phyloP scores from a whole-genome alignment of 2,329 filamentous ascomycete genomes.

The Stemphylium vesicarium region DNA sequence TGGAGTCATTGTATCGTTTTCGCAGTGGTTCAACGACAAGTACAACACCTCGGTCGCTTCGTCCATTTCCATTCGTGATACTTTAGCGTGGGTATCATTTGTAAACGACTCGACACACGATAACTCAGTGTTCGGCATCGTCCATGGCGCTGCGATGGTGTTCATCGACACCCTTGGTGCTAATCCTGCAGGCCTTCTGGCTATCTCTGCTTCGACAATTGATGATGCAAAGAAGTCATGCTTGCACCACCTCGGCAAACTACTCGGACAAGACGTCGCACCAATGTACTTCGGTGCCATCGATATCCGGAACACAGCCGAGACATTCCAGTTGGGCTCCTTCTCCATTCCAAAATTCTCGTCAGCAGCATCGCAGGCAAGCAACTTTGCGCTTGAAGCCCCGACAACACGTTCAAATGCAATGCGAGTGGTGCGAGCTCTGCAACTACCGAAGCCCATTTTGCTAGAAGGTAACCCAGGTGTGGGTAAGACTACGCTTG shows the following conservation, averaged over 20 bases:
- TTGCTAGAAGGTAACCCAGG: conserved; percentile 96
- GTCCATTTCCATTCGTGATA: conserved; percentile 87
- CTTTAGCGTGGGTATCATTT: conserved; percentile 92
- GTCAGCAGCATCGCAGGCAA: conserved; percentile 54
- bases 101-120: conserved; percentile 70
- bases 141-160: conserved; percentile 93
- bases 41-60: conserved; percentile 78
- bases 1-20: conserved; percentile 78
- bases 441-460: conserved; percentile 89
- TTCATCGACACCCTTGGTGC: conserved; percentile 95
- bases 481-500: conserved; percentile 94
- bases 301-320: conserved; percentile 61
- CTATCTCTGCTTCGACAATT: conserved; percentile 73
- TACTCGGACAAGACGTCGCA: conserved; percentile 69
- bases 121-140: conserved; percentile 59
- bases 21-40: conserved; percentile 86
- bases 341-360: conserved; percentile 70
- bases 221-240: conserved; percentile 74
- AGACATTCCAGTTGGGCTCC: conserved; percentile 70
- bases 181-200: conserved; percentile 87
- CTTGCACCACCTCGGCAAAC: conserved; percentile 70
- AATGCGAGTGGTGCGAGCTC: conserved; percentile 86
- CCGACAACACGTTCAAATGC: conserved; percentile 89
- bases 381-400: conserved; percentile 80
- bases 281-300: conserved; percentile 70